Evolutionary conservation across 2,329 filamentous ascomycete species (phyloP).

Genomic region (Aspergillus sergii): DNA sequence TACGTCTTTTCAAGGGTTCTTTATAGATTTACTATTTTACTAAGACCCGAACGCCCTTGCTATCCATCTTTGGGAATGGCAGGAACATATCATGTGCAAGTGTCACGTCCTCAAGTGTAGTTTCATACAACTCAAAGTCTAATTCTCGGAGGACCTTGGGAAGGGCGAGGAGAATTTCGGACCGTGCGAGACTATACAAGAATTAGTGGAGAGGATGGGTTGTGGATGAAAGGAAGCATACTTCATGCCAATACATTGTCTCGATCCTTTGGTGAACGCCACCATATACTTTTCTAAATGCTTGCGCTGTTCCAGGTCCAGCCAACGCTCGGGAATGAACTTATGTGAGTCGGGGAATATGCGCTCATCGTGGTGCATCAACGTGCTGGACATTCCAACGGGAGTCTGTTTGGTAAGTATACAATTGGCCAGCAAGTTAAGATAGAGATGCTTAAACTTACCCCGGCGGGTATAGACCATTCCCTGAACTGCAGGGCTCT

Average conservation of each 20-base stretch:
- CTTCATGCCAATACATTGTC: conserved; percentile 54
- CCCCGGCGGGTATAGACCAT: conserved; percentile 35
- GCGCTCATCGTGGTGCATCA: conserved; percentile 38
- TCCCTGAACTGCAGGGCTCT: conserved; percentile 32
- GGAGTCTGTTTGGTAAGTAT: conserved; percentile 26
- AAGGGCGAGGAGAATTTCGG: conserved; percentile 35
- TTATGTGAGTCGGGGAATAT: conserved; percentile 39
- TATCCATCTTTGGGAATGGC: conserved; percentile 20
- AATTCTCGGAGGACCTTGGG: conserved; percentile 32
- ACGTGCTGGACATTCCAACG: conserved; percentile 42
- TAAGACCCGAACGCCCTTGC: conserved; percentile 24
- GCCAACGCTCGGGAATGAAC: conserved; percentile 44
- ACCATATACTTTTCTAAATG: conserved; percentile 42
- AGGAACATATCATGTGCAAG: conserved; percentile 30
- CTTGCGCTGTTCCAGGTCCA: conserved; percentile 33
- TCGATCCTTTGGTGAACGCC: conserved; percentile 44
- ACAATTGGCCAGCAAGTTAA: not conserved
- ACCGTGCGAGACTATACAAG: conserved; percentile 32
- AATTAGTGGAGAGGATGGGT: not conserved
- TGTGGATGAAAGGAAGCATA: conserved; percentile 6
- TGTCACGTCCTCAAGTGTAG: conserved; percentile 32
- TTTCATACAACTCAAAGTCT: conserved; percentile 35
- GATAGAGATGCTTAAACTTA: conserved; percentile 15
- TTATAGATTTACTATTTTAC: not conserved
- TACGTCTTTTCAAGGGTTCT: not conserved